These are phyloP conservation scores for Colletotrichum costaricense DNA, from an alignment of 2,329 filamentous ascomycete species.

Conservation along the genomic window DNA sequence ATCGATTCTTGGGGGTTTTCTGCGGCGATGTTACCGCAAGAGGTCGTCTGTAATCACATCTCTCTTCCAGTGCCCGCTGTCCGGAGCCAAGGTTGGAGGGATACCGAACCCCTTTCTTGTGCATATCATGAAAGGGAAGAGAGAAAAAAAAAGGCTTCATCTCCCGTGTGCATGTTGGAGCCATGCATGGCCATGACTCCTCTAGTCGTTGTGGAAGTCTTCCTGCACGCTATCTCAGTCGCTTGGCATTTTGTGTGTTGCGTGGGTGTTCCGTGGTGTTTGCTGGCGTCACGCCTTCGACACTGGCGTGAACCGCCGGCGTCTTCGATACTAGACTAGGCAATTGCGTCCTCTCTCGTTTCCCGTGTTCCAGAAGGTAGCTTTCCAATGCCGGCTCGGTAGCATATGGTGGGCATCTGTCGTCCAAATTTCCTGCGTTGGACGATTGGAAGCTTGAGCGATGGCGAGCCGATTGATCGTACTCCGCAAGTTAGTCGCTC, in stretches of 20 bases:
- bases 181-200: slow-evolving; percentile 5
- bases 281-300: slow-evolving; percentile 5
- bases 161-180: slow-evolving; percentile 13
- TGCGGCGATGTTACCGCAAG: not conserved
- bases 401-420: not conserved
- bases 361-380: slow-evolving; percentile 8
- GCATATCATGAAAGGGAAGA: not conserved
- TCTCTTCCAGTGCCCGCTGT: not conserved
- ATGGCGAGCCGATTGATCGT: not conserved
- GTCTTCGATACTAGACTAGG: not conserved
- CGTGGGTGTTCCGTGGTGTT: not conserved
- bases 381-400: not conserved
- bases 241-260: not conserved
- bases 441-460: not conserved
- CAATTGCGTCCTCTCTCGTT: not conserved
- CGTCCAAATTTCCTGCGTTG: not conserved
- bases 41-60: not conserved
- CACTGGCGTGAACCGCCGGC: not conserved
- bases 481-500: not conserved
- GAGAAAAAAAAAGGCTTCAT: not conserved
- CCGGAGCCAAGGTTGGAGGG: not conserved
- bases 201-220: not conserved
- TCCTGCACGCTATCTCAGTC: not conserved
- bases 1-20: not conserved
- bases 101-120: slow-evolving; percentile 11